These are phyloP conservation scores for Calonectria naviculata DNA, from an alignment of 2,329 filamentous ascomycete genomes.

Conservation along the genomic window DNA sequence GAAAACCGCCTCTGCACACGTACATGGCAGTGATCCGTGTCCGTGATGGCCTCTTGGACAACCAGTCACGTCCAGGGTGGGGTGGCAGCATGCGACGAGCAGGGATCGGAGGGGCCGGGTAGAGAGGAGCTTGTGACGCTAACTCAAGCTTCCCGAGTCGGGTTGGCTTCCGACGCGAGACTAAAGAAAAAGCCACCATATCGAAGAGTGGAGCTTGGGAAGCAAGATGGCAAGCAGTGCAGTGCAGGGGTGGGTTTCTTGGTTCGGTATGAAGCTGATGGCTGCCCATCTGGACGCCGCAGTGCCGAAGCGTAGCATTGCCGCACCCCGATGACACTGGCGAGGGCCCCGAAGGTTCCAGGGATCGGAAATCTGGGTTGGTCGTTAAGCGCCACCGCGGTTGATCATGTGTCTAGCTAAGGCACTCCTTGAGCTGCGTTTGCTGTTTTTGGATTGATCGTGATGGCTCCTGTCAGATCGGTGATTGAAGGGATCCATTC, in stretches of 20 bases:
- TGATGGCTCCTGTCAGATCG: not conserved
- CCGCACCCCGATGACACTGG: not conserved
- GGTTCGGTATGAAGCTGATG: not conserved
- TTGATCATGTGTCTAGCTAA: not conserved
- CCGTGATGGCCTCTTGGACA: not conserved
- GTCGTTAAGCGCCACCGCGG: not conserved
- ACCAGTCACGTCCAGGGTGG: not conserved
- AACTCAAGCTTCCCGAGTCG: not conserved
- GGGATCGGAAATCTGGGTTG: not conserved
- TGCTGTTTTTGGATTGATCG: not conserved
- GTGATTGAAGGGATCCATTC: not conserved
- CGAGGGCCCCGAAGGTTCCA: not conserved
- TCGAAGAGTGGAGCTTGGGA: not conserved
- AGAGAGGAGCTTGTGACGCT: not conserved
- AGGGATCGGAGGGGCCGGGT: not conserved
- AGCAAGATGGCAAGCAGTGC: not conserved
- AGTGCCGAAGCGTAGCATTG: not conserved
- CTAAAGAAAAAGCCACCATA: not conserved
- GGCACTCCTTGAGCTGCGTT: not conserved
- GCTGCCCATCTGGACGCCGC: not conserved
- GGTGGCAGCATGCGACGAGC: not conserved
- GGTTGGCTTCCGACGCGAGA: not conserved
- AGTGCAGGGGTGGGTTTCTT: not conserved
- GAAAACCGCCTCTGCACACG: not conserved
- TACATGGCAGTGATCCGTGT: not conserved